Evolutionary conservation across 192 early-diverging fungal species (phyloP).

Genomic region (Obelidium mucronatum): DNA sequence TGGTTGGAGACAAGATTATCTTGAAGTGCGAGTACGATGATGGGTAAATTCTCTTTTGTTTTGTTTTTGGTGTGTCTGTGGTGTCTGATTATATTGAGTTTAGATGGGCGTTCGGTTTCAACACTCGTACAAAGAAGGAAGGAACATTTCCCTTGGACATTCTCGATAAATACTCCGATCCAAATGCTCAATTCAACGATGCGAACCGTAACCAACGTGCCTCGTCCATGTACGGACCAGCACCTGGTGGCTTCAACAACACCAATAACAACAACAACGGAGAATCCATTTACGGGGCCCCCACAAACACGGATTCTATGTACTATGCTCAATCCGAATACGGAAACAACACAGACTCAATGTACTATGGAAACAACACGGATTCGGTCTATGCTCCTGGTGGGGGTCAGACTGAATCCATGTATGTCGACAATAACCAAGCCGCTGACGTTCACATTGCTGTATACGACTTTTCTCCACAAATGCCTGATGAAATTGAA

Average conservation of each 20-base stretch:
- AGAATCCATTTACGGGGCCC: neutral
- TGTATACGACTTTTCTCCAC: constrained; percentile 10
- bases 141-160: constrained; percentile 8
- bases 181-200: neutral
- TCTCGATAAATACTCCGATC: neutral
- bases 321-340: constrained; percentile 13
- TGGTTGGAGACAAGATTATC: constrained; percentile 1
- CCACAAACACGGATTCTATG: neutral
- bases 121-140: neutral
- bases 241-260: neutral
- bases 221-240: constrained; percentile 14
- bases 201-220: neutral
- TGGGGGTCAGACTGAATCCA: neutral
- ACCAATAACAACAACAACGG: neutral
- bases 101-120: constrained; percentile 17
- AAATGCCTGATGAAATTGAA: constrained; percentile 18
- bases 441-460: neutral
- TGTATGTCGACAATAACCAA: neutral
- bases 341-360: neutral
- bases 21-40: constrained; percentile 16
- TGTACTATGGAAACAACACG: constrained; percentile 19
- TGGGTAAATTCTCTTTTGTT: no score
- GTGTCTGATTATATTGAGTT: no score
- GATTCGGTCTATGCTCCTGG: neutral
- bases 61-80: no score